Evolutionary conservation across 2,329 filamentous ascomycete species (phyloP).

Genomic region (Xylariaceae sp.): DNA sequence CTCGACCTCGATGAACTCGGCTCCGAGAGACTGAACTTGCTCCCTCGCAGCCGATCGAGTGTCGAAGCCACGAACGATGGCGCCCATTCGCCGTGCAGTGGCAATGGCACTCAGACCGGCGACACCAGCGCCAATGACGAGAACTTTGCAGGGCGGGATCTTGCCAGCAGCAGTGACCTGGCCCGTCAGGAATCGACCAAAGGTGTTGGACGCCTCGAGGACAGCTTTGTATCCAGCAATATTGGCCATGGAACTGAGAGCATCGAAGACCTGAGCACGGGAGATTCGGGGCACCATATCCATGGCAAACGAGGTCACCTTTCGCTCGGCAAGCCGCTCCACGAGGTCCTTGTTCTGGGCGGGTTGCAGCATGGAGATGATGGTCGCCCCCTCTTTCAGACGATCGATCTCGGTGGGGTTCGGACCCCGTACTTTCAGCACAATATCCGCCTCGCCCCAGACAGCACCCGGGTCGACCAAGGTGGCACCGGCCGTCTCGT

Average conservation of each 20-base stretch:
- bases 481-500: constrained; percentile 69
- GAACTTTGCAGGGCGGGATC: constrained; percentile 83
- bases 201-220: constrained; percentile 80
- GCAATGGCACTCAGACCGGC: constrained; percentile 84
- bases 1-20: constrained; percentile 83
- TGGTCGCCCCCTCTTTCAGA: constrained; percentile 61
- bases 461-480: constrained; percentile 62
- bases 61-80: constrained; percentile 85
- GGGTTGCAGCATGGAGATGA: constrained; percentile 80
- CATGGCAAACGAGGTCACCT: constrained; percentile 79
- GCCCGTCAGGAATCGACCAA: constrained; percentile 80
- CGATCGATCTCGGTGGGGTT: constrained; percentile 60
- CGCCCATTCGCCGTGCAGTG: constrained; percentile 76
- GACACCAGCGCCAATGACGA: constrained; percentile 86
- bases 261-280: constrained; percentile 80
- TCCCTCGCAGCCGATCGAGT: constrained; percentile 82
- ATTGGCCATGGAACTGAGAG: constrained; percentile 86
- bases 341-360: constrained; percentile 71
- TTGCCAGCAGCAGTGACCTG: constrained; percentile 86
- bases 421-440: constrained; percentile 77
- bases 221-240: constrained; percentile 92
- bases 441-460: constrained; percentile 68
- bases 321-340: constrained; percentile 60
- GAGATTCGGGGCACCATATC: constrained; percentile 89
- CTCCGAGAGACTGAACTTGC: constrained; percentile 83